phyloP scores from a whole-genome alignment of 1,284 basidiomycete species.

The Retiboletus flavoniger region DNA sequence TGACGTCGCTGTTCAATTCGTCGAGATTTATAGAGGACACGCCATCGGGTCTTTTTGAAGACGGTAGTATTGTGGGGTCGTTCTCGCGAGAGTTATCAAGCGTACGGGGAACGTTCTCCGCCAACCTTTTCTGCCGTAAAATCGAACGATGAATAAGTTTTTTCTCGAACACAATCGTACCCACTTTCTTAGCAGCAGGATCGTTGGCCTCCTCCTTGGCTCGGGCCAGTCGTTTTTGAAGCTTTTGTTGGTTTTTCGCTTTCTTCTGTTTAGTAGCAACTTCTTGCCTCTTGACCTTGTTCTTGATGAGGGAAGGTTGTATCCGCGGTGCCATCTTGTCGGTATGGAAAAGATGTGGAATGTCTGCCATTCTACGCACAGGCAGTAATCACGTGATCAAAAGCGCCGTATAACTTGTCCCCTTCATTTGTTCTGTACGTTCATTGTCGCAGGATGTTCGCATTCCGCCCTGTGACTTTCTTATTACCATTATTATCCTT shows the following conservation, averaged over 20 bases:
- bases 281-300: constrained; percentile 84
- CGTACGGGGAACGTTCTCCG: constrained; percentile 85
- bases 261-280: constrained; percentile 73
- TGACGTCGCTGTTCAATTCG: constrained; percentile 66
- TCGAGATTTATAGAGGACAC: constrained; percentile 44
- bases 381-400: constrained; percentile 28
- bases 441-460: constrained; percentile 24
- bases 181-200: constrained; percentile 70
- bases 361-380: not conserved
- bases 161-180: constrained; percentile 20
- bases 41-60: constrained; percentile 36
- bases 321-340: constrained; percentile 54
- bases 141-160: not conserved
- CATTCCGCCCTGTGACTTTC: constrained; percentile 19
- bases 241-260: constrained; percentile 78
- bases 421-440: not conserved
- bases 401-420: not conserved
- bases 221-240: constrained; percentile 73
- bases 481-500: constrained; percentile 20
- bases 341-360: not conserved
- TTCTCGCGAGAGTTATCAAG: constrained; percentile 92
- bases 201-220: constrained; percentile 72
- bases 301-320: constrained; percentile 70
- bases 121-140: constrained; percentile 70
- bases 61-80: constrained; percentile 76